These are phyloP conservation scores for Mikania micrantha DNA, from an alignment of 129 eudicot genomes.

Conservation along the genomic window DNA sequence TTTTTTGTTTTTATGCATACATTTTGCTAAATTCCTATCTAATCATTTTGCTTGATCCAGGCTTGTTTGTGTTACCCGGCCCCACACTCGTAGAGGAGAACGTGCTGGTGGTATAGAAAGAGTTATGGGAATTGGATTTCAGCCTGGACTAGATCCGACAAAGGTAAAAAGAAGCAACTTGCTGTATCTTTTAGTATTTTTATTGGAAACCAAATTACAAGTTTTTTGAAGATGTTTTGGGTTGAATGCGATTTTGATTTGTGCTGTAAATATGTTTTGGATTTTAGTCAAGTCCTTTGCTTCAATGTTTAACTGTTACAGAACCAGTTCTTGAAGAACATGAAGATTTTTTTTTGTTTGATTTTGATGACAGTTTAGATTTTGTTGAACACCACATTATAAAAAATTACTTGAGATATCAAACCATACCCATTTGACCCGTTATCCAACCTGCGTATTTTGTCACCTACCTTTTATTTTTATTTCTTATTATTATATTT, in stretches of 20 bases:
- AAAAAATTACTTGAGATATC: neutral
- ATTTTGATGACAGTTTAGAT: neutral
- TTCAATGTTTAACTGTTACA: neutral
- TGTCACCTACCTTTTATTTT: neutral
- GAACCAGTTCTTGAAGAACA: neutral
- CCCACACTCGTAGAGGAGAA: slow-evolving; percentile 65
- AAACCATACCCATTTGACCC: neutral
- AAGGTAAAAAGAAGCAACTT: slow-evolving; percentile 46
- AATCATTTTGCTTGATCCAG: slow-evolving; percentile 29
- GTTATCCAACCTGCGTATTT: neutral
- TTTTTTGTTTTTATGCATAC: neutral
- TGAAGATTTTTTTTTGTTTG: neutral
- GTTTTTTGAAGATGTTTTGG: neutral
- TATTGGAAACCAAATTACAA: neutral
- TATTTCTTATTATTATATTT: no score
- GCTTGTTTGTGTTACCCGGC: slow-evolving; percentile 71
- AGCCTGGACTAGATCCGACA: slow-evolving; percentile 91
- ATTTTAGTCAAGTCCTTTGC: neutral
- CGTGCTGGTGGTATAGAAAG: slow-evolving; percentile 66
- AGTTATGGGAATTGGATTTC: slow-evolving; percentile 89
- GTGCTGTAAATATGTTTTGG: neutral
- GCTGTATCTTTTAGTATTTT: neutral
- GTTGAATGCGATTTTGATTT: neutral
- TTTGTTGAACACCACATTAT: neutral
- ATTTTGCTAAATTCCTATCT: neutral